phyloP scores from a whole-genome alignment of 306 rosid genomes.

The Glycine tomentella region DNA sequence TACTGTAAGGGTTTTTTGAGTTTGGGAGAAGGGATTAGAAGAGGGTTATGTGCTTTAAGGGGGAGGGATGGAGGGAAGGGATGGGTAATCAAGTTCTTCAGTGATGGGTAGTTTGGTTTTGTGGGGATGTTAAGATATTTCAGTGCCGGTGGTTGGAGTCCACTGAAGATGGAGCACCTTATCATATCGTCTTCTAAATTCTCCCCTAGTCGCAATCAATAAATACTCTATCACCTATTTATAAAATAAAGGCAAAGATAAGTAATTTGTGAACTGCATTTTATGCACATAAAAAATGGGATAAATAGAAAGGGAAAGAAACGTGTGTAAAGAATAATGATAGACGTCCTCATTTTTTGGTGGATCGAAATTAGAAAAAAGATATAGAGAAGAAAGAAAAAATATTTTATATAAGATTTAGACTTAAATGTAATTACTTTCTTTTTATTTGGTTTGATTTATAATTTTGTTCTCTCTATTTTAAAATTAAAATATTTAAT shows the following conservation, averaged over 20 bases:
- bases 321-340: too few relatives aligned
- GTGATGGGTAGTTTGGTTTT: neutral
- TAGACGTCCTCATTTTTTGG: too few relatives aligned
- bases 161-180: neutral
- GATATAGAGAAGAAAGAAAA: too few relatives aligned
- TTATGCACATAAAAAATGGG: too few relatives aligned
- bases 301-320: too few relatives aligned
- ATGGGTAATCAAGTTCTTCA: neutral
- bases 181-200: neutral
- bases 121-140: neutral
- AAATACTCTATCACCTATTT: neutral
- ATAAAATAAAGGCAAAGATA: neutral
- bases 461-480: too few relatives aligned
- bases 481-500: too few relatives aligned
- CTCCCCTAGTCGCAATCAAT: neutral
- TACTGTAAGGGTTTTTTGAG: neutral
- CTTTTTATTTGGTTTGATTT: too few relatives aligned
- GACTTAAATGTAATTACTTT: too few relatives aligned
- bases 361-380: too few relatives aligned
- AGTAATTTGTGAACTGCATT: neutral
- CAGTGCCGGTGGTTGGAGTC: neutral
- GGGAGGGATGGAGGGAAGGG: constrained; percentile 13
- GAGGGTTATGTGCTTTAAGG: neutral
- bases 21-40: neutral
- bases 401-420: too few relatives aligned